Base-by-base conservation (phyloP, 140 eudicot species). In the Ambrosia hybrid region DNA sequence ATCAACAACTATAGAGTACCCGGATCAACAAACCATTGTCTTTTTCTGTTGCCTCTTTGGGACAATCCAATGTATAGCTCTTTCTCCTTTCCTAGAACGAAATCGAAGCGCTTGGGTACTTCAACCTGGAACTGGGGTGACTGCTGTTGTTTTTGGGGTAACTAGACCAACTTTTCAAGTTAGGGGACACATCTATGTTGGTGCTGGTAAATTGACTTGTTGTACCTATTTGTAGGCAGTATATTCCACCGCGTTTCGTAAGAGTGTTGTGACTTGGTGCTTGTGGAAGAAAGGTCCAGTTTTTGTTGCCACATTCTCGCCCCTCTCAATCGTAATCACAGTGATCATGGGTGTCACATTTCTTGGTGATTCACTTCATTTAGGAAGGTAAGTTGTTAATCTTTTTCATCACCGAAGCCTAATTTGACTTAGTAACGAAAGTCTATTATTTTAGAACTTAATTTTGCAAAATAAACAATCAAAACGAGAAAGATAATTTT, bases 321-420 rank as follows among this genome's bases (percentile, higher is more conserved):
- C 87, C 14, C 72, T 86, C 11, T 81, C 89, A 0, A 84, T 87
- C 55, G 87, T 84, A 16, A 87, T 84, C 52, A 87, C 89, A 33
- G 85, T 80, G 7, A 84, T 39, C 45, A 39, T 39, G 45, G 45
- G 45, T 39, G 45, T 39, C 45, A 39, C 45, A 39, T 39, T 39
- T 39, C 45, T 39, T 39, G 45, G 45, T 39, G 45, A 39, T 39
- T 39, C 45, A 39, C 45, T 39, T 39, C 45, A 39, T 7, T 39
- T 39, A 39, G 45, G 45, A 39, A 4, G 45, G 45, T 39, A 39
- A 39, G 6, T 76, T 17, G 7, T 39, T 39, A 39, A 39, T 21
- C 30, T 21, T 21, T 21, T 21, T 21, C 30, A 21, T 21, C 30
- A 21, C 30, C 30, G 1, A 21, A 21, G 30, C 30, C 30, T 21